Conservation (phyloP, 2,329 filamentous ascomycete species). For the Cladosporium sp. region DNA sequence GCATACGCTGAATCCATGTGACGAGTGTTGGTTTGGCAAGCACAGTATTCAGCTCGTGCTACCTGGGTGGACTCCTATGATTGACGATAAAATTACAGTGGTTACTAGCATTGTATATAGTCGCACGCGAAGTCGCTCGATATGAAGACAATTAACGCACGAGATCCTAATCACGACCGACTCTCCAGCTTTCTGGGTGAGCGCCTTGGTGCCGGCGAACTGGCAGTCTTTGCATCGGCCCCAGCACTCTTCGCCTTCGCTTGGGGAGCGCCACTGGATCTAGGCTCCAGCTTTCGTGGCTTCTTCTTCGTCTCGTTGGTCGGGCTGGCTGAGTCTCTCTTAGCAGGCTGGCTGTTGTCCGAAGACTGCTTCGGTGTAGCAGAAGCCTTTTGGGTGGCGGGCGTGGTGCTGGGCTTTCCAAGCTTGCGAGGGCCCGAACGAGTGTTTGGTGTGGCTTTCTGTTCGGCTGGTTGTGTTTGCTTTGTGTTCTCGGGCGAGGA, state of each 20-base stretch:
- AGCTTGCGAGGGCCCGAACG: constrained; percentile 4
- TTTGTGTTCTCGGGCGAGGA: not conserved
- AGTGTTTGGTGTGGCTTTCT: not conserved
- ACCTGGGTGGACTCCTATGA: not conserved
- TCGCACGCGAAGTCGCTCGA: not conserved
- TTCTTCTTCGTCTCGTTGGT: constrained; percentile 1
- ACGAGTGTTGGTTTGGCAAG: not conserved
- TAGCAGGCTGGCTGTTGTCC: not conserved
- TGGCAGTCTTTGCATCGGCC: not conserved
- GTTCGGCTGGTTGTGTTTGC: not conserved
- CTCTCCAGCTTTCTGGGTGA: constrained; percentile 14
- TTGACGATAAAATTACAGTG: not conserved
- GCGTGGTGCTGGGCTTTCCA: constrained; percentile 9
- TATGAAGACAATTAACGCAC: not conserved
- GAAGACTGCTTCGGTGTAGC: not conserved
- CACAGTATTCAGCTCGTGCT: not conserved
- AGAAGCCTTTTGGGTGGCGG: not conserved
- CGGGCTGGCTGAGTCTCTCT: not conserved
- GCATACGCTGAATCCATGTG: not conserved
- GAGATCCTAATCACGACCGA: not conserved
- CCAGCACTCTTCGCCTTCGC: not conserved
- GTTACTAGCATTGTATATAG: not conserved
- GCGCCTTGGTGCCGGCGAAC: not conserved
- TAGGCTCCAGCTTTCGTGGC: constrained; percentile 12
- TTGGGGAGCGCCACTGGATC: not conserved